phyloP scores from a whole-genome alignment of 2,329 filamentous ascomycete genomes.

The Penicillium sp. region DNA sequence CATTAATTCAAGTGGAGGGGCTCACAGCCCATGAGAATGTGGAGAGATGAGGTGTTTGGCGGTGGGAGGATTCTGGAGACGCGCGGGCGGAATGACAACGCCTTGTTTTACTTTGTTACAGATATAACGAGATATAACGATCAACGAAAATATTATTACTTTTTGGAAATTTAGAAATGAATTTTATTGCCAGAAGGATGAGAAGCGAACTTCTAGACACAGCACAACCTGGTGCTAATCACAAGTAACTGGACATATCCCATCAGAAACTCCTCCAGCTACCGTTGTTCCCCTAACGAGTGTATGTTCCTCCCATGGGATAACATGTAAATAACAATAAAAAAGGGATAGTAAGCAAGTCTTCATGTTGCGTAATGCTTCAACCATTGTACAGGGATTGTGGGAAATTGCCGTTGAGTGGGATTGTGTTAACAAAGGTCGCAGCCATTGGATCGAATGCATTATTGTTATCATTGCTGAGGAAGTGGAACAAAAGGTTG shows the following conservation, averaged over 20 bases:
- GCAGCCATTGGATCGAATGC: neutral
- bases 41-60: constrained; percentile 17
- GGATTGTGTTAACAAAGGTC: neutral
- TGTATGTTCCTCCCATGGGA: neutral
- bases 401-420: neutral
- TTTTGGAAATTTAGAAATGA: neutral
- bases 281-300: neutral
- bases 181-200: neutral
- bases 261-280: neutral
- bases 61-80: constrained; percentile 26
- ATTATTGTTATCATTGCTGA: neutral
- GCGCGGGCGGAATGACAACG: constrained; percentile 20
- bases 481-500: neutral
- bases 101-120: neutral
- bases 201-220: neutral
- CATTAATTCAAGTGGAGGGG: constrained; percentile 6
- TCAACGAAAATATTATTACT: neutral
- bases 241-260: neutral
- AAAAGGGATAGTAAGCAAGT: neutral
- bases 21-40: constrained; percentile 12
- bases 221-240: neutral
- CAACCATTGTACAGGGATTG: neutral
- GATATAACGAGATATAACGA: neutral
- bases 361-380: neutral
- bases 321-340: neutral